Evolutionary conservation across 2,329 filamentous ascomycete genomes (phyloP).

Genomic region (Shiraia bambusicola): DNA sequence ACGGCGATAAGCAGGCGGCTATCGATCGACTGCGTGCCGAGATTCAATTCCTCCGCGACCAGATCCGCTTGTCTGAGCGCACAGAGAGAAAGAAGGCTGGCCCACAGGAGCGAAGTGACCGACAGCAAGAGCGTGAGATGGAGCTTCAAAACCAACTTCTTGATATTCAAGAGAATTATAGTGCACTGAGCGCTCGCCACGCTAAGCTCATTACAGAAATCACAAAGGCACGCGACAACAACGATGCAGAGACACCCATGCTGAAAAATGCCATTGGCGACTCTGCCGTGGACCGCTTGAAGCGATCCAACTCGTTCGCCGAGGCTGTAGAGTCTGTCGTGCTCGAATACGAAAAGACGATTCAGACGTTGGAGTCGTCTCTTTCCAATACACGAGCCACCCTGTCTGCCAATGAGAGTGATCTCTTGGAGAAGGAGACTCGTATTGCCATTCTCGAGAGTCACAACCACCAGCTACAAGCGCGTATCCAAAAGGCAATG

Average conservation of each 20-base stretch:
- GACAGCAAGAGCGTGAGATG: conserved; percentile 78
- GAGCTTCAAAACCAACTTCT: conserved; percentile 93
- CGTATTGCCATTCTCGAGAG: conserved; percentile 92
- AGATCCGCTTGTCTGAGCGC: conserved; percentile 81
- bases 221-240: conserved; percentile 75
- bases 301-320: conserved; percentile 93
- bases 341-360: conserved; percentile 97
- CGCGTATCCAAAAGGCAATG: conserved; percentile 86
- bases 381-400: conserved; percentile 84
- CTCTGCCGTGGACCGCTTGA: conserved; percentile 80
- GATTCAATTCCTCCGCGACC: conserved; percentile 88
- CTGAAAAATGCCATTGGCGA: conserved; percentile 69
- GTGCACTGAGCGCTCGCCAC: conserved; percentile 83
- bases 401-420: conserved; percentile 81
- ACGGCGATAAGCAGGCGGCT: conserved; percentile 88
- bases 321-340: conserved; percentile 95
- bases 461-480: conserved; percentile 84
- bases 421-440: conserved; percentile 86
- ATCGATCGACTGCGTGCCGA: conserved; percentile 94
- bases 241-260: conserved; percentile 57
- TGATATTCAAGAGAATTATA: conserved; percentile 94
- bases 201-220: conserved; percentile 95
- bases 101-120: conserved; percentile 71
- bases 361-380: conserved; percentile 88
- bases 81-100: conserved; percentile 58